Evolutionary conservation across 106 monocot genomes (phyloP).

Genomic region (Alisma plantagoaquatica): DNA sequence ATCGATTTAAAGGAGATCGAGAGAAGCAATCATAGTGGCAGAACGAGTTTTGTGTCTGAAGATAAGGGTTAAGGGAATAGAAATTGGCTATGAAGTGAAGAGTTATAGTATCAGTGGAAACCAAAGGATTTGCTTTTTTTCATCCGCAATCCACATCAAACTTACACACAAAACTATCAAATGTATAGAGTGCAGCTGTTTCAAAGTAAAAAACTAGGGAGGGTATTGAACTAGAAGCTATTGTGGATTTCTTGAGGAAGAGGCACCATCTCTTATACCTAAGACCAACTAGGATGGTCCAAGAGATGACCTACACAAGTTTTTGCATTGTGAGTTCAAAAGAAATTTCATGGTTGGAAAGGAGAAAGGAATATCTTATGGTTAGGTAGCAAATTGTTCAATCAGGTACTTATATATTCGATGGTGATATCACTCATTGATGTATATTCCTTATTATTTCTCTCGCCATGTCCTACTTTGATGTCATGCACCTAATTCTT

Average conservation of each 20-base stretch:
- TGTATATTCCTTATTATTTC: no score
- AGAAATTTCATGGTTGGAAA: constrained; percentile 97
- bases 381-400: constrained; percentile 74
- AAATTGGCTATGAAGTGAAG: constrained; percentile 11
- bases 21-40: constrained; percentile 16
- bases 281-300: constrained; percentile 32
- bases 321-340: constrained; percentile 79
- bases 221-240: constrained; percentile 39
- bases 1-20: constrained; percentile 59
- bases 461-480: no score
- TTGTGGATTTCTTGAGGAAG: constrained; percentile 58
- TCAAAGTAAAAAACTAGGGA: constrained; percentile 66
- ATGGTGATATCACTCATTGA: no score
- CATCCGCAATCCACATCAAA: constrained; percentile 71
- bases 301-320: constrained; percentile 42
- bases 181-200: constrained; percentile 82
- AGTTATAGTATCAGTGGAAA: constrained; percentile 30
- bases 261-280: constrained; percentile 49
- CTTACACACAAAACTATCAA: constrained; percentile 84
- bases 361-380: constrained; percentile 78
- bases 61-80: constrained; percentile 21
- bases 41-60: constrained; percentile 26
- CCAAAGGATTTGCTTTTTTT: constrained; percentile 58
- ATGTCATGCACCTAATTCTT: no score
- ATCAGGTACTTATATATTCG: no score